Conservation (phyloP, 345 rosid genomes). For the Jatropha curcas region DNA sequence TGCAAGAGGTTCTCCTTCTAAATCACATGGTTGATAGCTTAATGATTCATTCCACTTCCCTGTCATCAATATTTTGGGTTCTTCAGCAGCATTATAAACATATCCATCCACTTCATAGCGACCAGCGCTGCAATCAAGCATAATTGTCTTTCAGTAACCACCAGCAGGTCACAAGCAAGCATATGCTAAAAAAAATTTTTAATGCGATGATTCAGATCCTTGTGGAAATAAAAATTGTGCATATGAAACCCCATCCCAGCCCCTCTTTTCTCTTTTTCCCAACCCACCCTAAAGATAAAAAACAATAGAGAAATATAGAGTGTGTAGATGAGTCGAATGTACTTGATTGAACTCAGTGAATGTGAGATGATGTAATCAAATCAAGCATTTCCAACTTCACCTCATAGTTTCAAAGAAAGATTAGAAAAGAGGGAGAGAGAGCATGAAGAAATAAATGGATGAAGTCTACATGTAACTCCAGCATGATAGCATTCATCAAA, state of each 20-base stretch:
- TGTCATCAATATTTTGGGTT: conserved; percentile 80
- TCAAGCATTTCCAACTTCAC: too few species aligned
- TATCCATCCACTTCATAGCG: conserved; percentile 88
- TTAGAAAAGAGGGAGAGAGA: too few species aligned
- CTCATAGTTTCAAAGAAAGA: too few species aligned
- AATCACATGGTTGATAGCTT: conserved; percentile 75
- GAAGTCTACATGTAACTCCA: too few species aligned
- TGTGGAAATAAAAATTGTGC: neutral
- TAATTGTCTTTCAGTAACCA: neutral
- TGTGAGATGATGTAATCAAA: neutral
- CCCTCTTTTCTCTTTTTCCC: too few species aligned
- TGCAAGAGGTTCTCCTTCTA: conserved; percentile 74
- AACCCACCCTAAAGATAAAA: too few species aligned
- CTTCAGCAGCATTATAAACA: conserved; percentile 73
- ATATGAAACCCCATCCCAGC: too few species aligned
- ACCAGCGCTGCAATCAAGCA: conserved; percentile 57
- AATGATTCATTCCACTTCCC: conserved; percentile 81
- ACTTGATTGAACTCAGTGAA: neutral
- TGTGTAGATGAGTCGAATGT: too few species aligned
- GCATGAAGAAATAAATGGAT: too few species aligned
- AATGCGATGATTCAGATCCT: neutral
- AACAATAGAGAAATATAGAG: too few species aligned
- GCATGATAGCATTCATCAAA: too few species aligned
- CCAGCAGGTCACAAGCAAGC: neutral
- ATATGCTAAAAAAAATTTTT: too few species aligned